Conservation (phyloP, 768 basidiomycete genomes). For the Agaricus subrufescens region DNA sequence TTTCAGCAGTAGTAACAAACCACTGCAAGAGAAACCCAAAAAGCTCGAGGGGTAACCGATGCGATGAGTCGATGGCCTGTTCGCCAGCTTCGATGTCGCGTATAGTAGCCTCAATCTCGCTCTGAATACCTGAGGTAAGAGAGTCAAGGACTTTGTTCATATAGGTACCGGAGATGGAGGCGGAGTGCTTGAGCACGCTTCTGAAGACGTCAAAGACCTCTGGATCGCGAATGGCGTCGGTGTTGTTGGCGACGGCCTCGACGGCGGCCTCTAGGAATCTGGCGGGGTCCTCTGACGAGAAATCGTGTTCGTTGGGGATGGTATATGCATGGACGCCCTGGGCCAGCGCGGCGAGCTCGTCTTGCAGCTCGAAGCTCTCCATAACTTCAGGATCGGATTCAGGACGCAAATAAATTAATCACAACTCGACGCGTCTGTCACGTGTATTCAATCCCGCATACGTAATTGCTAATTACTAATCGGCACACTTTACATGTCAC, state of each 20-base stretch:
- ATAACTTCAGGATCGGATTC: neutral
- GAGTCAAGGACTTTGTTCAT: conserved; percentile 90
- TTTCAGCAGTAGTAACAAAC: conserved; percentile 83
- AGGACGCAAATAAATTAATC: too few relatives aligned
- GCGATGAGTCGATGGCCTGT: conserved; percentile 51
- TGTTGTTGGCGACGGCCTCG: conserved; percentile 70
- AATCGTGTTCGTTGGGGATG: conserved; percentile 67
- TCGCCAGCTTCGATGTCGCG: conserved; percentile 70
- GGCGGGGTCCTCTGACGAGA: conserved; percentile 49
- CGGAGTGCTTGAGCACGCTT: conserved; percentile 73
- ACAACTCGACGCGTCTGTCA: too few relatives aligned
- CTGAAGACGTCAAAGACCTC: conserved; percentile 80
- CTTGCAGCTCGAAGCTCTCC: conserved; percentile 67
- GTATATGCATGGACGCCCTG: conserved; percentile 57
- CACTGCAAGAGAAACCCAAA: conserved; percentile 91
- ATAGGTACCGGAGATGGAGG: conserved; percentile 52
- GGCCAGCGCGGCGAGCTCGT: conserved; percentile 58
- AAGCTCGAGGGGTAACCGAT: conserved; percentile 79
- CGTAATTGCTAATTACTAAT: too few relatives aligned
- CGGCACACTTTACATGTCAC: too few relatives aligned
- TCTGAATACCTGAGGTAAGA: conserved; percentile 67
- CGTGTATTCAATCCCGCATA: too few relatives aligned
- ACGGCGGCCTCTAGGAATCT: conserved; percentile 72
- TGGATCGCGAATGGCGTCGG: conserved; percentile 63
- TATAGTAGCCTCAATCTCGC: conserved; percentile 68